Base-by-base conservation (phyloP, 2,329 filamentous ascomycete genomes). In the Penicillium psychrosexuale region DNA sequence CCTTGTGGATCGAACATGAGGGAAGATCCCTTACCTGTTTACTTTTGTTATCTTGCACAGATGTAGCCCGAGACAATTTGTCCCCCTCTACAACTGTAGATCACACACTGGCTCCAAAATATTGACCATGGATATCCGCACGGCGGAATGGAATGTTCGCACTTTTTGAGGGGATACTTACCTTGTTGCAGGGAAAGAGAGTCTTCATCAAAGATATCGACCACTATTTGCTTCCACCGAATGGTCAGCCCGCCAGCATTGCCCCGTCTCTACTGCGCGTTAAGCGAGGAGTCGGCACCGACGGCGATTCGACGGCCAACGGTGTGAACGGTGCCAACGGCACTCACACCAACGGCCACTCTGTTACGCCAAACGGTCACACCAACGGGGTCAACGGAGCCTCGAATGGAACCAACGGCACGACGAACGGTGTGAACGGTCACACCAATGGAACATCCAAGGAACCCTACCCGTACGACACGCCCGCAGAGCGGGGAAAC, bases 191-290 rank as follows among this genome's bases (percentile, higher is more conserved):
- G 89, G 89, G 86, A 67, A 96, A 96, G 79, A 89, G 93, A 65
- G 79, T 96, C 66, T 97, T 97, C 78, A 94, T 99, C 82, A 99
- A 99, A 75, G 94, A 97, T 74, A 99, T 97, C 78, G 87, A 89
- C 53, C 88, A 97, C 75, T 97, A 97, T 74, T 81, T 97, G 62
- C 80, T 96, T 61, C 89, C 91, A 5, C 90, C 90, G 3, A 78
- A 88, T 60, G 80, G 82, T 44, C 82, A 88, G 66, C 79, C 83
- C 13, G 83, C 90, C 47, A 80, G 79, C 46, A 84, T 94, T 57
- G 91, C 90, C 9, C 89, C 89, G 2, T 96, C 91, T n/a, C 80
- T 97, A 47, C 69, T 75, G 47, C 74, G 75, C 65, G 77, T 78
- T 64, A 82, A 83, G 68, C 81, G 82, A 40, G 83, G 83, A 44